These are phyloP conservation scores for Aspergillus bridgeri DNA, from an alignment of 495 filamentous ascomycete genomes.

Conservation along the genomic window DNA sequence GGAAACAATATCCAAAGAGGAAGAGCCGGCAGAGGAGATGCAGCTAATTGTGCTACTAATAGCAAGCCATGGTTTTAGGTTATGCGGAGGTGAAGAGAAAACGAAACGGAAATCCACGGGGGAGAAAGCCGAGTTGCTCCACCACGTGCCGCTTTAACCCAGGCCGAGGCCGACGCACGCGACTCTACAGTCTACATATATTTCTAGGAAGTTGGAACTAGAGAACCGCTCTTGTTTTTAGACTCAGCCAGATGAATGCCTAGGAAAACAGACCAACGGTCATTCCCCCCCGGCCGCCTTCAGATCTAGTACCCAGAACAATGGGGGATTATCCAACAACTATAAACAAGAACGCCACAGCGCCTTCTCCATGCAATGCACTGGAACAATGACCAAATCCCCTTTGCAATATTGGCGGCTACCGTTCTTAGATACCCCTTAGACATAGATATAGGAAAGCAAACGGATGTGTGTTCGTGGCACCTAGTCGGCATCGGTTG, in stretches of 20 bases:
- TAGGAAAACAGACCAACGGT: not conserved
- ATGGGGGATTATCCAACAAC: slow-evolving; percentile 2
- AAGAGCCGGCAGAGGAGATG: not conserved
- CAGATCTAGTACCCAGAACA: not conserved
- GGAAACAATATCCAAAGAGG: slow-evolving; percentile 8
- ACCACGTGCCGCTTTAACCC: slow-evolving; percentile 4
- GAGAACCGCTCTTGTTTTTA: not conserved
- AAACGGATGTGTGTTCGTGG: slow-evolving; percentile 12
- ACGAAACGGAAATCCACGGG: not conserved
- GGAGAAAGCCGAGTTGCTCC: not conserved
- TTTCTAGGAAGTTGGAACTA: not conserved
- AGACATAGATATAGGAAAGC: slow-evolving; percentile 4
- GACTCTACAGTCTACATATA: not conserved
- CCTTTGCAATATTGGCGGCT: not conserved
- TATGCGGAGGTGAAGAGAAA: not conserved
- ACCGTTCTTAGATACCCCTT: not conserved
- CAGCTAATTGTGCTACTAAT: not conserved
- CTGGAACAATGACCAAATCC: slow-evolving; percentile 1
- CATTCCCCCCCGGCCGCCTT: not conserved
- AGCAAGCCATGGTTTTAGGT: not conserved
- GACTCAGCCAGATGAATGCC: not conserved
- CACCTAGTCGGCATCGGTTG: slow-evolving; percentile 38
- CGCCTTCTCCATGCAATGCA: slow-evolving; percentile 24
- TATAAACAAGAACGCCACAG: slow-evolving; percentile 15
- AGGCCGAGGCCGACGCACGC: not conserved